Evolutionary conservation across 352 stramenopile species (phyloP), one percentile per base, ranked within the genome.

Genomic region (Phytophthora citricola): DNA sequence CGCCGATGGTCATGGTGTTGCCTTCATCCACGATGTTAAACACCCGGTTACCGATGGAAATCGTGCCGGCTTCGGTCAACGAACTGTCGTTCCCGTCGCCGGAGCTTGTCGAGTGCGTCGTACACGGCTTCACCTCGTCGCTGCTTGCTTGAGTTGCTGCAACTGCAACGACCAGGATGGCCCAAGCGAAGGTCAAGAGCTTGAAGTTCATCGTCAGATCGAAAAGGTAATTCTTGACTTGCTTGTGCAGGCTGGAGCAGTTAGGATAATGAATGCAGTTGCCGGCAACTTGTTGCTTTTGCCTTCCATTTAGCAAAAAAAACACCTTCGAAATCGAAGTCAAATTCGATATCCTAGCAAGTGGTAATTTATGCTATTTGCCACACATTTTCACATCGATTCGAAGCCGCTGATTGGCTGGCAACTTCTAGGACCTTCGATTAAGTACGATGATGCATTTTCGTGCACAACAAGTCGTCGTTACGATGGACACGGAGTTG

Each of bases 401-500:
- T 31, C 27, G 27, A 31, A 31, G 34, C 34, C 6, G 9, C 10
- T 41, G 36, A 41, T 41, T 41, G 36, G 36, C 36, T 41, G 36
- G 4, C 7, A 32, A 32, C 29, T 32, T 32, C 29, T 10, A 6
- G 29, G 5, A 32, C 29, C 29, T 32, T 32, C 29, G 29, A 32
- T 32, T 32, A 32, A 32, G 29, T 32, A 32, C 29, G 29, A 32
- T 32, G 29, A 32, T 32, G 29, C 5, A 9, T 6, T 32, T 32
- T 32, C 5, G 29, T 10, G 29, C 6, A 9, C 29, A 20, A n/a
- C 46, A 40, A 27, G 5, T 45, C 9, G 36, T 36, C 15, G n/a
- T 10, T 20, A 51, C 36, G 38, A 73, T 73, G 69, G 58, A 69
- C 11, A 3, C 53, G 26, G 51, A 69, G 40, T 31, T 88, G 67